Base-by-base conservation (phyloP, 371 early-diverging fungal species). In the Mucor piriformis region DNA sequence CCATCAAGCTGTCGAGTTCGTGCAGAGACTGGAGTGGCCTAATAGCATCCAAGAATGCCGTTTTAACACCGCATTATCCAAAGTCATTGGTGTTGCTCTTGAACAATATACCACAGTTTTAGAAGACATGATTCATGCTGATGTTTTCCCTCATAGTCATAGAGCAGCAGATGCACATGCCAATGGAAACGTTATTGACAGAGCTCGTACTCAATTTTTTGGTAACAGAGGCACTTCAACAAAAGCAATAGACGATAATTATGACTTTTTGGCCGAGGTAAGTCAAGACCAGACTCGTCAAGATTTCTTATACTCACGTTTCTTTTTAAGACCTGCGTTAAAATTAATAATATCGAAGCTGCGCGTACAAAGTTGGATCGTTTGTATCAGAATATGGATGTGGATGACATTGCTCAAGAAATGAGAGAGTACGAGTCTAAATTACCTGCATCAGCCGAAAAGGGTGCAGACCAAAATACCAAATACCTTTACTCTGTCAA, bases 11-110 rank as follows among this genome's bases (percentile, higher is more conserved):
- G 75, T 88, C 15, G 85, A 87, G 7, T 87, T 86, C 68, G 72
- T 89, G 13, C 83, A 85, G 50, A 80, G 77, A n/a, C 55, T 93
- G 33, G 79, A 86, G 53, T 93, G 93, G 93, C 92, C 93, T 0
- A 83, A 91, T 46, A 75, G 83, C 42, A 73, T 83, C 29, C 86
- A 85, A 54, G 73, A 82, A 50, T 91, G 89, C 16, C 76, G 81
- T 5, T 91, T 91, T 57, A 73, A 90, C 63, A 83, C 88, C 2
- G 84, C 76, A 20, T 78, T 93, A 35, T 87, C 88, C 54, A 89
- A 88, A 70, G 80, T 79, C 2, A 74, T 84, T 67, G 77, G 78
- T 11, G 70, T 79, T 50, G 80, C 82, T 16, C 51, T 82, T 35
- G 80, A 81, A 16, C 81, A 79, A 61, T 84, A 84, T 58, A 81